These are phyloP conservation scores for Coemansia sp. DNA, from an alignment of 192 early-diverging fungal genomes.

Conservation along the genomic window DNA sequence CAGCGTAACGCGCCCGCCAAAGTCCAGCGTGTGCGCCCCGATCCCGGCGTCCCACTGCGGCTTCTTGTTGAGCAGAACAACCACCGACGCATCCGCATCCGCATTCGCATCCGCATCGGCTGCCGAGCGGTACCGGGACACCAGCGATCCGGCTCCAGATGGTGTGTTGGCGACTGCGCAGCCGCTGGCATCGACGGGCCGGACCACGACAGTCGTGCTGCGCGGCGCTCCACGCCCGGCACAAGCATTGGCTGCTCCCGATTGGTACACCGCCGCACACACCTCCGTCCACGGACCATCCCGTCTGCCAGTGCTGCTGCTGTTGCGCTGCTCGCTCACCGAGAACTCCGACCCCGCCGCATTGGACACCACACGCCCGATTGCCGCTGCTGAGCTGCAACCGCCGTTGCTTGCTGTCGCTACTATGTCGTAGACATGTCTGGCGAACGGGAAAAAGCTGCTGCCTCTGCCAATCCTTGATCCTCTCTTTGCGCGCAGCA, in stretches of 20 bases:
- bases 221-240: conserved; percentile 90
- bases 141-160: background rate
- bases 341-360: conserved; percentile 83
- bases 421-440: background rate
- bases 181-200: conserved; percentile 19
- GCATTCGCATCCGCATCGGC: background rate
- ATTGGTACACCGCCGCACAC: conserved; percentile 73
- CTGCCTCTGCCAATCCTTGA: background rate
- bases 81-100: conserved; percentile 44
- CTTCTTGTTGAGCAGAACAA: conserved; percentile 83
- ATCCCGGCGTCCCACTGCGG: conserved; percentile 94
- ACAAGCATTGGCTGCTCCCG: conserved; percentile 60
- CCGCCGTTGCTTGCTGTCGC: background rate
- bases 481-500: background rate
- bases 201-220: conserved; percentile 85
- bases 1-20: conserved; percentile 82
- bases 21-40: conserved; percentile 90
- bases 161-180: background rate
- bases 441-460: background rate
- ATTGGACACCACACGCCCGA: conserved; percentile 62
- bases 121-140: conserved; percentile 5
- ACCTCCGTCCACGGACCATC: conserved; percentile 16
- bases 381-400: background rate
- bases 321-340: conserved; percentile 59
- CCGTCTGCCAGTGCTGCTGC: background rate